These are phyloP conservation scores for Zoysia japonica DNA, from an alignment of 176 grass and related monocot species.

Conservation along the genomic window DNA sequence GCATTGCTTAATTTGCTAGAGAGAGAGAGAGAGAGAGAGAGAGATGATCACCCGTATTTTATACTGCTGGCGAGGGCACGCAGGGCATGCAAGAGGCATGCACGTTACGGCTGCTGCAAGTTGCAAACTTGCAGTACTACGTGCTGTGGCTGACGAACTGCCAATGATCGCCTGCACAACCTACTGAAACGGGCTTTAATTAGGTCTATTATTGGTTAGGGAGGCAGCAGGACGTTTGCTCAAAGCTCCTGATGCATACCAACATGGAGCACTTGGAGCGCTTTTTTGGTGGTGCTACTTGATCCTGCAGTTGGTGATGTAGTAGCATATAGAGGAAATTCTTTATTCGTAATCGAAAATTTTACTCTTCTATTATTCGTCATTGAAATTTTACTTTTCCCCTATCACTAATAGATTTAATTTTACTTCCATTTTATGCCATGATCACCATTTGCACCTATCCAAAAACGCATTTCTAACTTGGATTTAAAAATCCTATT, in stretches of 20 bases:
- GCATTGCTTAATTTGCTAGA: not conserved
- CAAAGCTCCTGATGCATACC: conserved; percentile 12
- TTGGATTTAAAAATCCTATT: too few species aligned
- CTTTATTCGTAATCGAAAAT: too few species aligned
- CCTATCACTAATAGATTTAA: too few species aligned
- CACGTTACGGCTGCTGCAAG: conserved; percentile 38
- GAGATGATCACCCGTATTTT: conserved; percentile 25
- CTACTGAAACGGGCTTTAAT: not conserved
- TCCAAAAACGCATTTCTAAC: too few species aligned
- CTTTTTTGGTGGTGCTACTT: conserved; percentile 7
- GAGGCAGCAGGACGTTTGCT: not conserved
- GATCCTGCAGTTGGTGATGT: not conserved
- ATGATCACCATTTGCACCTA: too few species aligned
- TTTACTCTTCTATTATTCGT: too few species aligned
- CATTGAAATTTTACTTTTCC: too few species aligned
- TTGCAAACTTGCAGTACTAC: not conserved
- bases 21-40: too few species aligned
- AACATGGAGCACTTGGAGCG: conserved; percentile 4
- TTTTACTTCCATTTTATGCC: too few species aligned
- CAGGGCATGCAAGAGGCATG: conserved; percentile 27
- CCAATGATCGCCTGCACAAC: not conserved
- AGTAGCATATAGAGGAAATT: too few species aligned
- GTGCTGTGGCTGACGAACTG: not conserved
- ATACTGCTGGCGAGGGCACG: not conserved
- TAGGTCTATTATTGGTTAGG: not conserved